Evolutionary conservation across 192 early-diverging fungal species (phyloP).

Genomic region (Backusella liffmaniae): DNA sequence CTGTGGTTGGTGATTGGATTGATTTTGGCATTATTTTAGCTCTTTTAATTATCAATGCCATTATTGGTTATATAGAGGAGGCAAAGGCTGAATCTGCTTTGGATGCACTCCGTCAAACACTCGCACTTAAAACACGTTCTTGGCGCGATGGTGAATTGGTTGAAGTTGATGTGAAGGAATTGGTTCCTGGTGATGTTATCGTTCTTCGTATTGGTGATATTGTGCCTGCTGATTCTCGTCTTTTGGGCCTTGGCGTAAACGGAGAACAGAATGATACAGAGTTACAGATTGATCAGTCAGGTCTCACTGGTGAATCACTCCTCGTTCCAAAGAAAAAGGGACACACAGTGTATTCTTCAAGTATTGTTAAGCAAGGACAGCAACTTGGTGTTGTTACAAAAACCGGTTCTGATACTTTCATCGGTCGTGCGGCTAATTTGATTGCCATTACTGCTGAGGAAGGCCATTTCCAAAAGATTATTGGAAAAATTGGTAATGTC

Average conservation of each 20-base stretch:
- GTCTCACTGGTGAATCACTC: conserved; percentile 92
- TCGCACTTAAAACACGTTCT: conserved; percentile 80
- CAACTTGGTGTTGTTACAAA: conserved; percentile 90
- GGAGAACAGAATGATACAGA: conserved; percentile 77
- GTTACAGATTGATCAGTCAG: conserved; percentile 90
- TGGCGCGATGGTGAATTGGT: conserved; percentile 71
- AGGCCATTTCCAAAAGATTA: conserved; percentile 97
- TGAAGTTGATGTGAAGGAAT: conserved; percentile 69
- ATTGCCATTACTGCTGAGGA: conserved; percentile 91
- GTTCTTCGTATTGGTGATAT: conserved; percentile 93
- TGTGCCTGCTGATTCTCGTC: conserved; percentile 85
- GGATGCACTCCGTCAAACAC: conserved; percentile 87
- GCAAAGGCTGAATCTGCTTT: conserved; percentile 87
- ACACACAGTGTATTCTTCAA: conserved; percentile 86
- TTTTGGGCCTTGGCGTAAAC: conserved; percentile 74
- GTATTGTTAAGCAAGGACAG: conserved; percentile 93
- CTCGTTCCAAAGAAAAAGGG: conserved; percentile 84
- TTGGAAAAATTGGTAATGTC: conserved; percentile 92
- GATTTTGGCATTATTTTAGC: conserved; percentile 81
- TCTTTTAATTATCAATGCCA: conserved; percentile 77
- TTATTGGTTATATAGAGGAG: conserved; percentile 90
- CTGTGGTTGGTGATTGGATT: conserved; percentile 65
- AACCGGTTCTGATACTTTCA: conserved; percentile 90
- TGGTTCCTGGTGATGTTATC: conserved; percentile 92
- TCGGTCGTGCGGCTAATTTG: conserved; percentile 91